Base-by-base conservation (phyloP, 495 filamentous ascomycete species). In the Neurospora tetraspora region DNA sequence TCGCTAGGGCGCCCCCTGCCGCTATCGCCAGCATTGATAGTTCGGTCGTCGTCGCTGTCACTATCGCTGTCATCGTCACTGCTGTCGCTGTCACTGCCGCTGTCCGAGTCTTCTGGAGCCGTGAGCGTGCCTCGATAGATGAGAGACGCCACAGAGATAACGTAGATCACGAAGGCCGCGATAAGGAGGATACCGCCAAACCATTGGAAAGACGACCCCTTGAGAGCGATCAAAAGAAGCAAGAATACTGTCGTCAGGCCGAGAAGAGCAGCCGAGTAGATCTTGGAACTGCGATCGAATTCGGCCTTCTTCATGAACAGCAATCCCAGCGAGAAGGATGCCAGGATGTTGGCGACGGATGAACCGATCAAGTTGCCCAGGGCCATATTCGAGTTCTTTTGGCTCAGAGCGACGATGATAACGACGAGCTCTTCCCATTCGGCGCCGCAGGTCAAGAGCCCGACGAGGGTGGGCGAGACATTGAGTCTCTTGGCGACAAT, bases 401-500 rank as follows among this genome's bases (percentile, higher is more conserved):
- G 83, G 3, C 80, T 74, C 23, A 88, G 78, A n/a, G 85, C 80
- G 8, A 83, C 82, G 9, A 85, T 74, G 16, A 89, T 83, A 3
- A 89, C 86, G 0, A 83, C 86, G 31, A 89, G 86, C 86, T 88
- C 87, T 81, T 89, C 87, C 80, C 83, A 89, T 78, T 88, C 86
- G 68, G 85, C 87, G 9, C 87, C 87, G 59, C 82, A 85, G 4
- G 86, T 88, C 27, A 89, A 77, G 8, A 89, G 80, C 3, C 82
- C 85, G 70, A 88, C 80, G 36, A 88, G 70, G 12, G 84, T 86
- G 53, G 81, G 81, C 18, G 86, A 84, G 14, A 88, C 79, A 34
- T 84, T 82, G 10, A 83, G 74, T 27, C 85, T 82, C 20, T 77
- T 79, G 11, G 85, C 84, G 4, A 88, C 81, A 2, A 85, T 81